Evolutionary conservation across 306 rosid genomes (phyloP).

Genomic region (Mucuna pruriens): DNA sequence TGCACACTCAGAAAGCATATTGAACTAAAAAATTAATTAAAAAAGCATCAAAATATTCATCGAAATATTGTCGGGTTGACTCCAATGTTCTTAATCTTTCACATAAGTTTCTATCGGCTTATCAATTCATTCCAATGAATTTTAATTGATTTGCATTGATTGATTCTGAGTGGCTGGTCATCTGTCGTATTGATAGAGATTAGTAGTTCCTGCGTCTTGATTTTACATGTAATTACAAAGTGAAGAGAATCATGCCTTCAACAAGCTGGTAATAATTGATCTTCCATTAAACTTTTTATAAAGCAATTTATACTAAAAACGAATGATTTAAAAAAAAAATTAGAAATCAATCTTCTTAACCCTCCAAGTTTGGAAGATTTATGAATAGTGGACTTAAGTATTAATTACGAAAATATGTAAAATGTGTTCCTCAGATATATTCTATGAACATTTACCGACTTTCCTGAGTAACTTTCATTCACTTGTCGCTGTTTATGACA

Average conservation of each 20-base stretch:
- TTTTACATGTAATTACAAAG: slow-evolving; percentile 20
- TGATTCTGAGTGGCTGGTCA: slow-evolving; percentile 33
- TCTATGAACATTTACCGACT: slow-evolving; percentile 5
- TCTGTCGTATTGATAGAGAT: slow-evolving; percentile 28
- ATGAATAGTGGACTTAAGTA: not conserved
- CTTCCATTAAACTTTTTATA: not conserved
- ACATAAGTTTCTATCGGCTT: not conserved
- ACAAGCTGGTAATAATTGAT: not conserved
- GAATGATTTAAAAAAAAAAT: not conserved
- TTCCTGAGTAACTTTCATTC: slow-evolving; percentile 12
- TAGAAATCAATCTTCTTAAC: not conserved
- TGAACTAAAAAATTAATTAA: not conserved
- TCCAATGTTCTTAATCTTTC: not conserved
- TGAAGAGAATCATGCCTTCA: slow-evolving; percentile 2
- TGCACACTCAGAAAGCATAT: not conserved
- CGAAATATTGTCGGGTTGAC: slow-evolving; percentile 17
- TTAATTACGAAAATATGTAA: not conserved
- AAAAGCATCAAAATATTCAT: not conserved
- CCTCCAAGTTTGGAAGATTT: not conserved
- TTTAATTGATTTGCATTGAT: slow-evolving; percentile 37
- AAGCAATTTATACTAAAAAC: not conserved
- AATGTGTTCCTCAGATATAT: not conserved
- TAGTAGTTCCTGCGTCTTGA: slow-evolving; percentile 25
- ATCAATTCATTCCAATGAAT: slow-evolving; percentile 41
- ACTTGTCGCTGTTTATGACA: slow-evolving; percentile 27